Conservation (phyloP, 2,329 filamentous ascomycete genomes). For the Penicillium glabrum region DNA sequence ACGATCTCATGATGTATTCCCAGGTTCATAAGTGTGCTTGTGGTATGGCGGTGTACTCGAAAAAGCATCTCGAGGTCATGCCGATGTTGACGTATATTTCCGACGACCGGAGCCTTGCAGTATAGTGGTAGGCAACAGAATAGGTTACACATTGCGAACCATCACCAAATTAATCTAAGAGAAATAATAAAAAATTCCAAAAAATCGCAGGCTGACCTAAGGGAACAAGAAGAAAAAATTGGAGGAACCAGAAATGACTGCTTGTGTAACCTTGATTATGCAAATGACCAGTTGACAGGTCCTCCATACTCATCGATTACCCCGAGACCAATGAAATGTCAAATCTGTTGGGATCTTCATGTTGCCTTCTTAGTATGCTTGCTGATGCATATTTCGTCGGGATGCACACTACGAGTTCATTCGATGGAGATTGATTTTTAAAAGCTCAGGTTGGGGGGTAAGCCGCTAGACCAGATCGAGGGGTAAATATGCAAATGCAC, state of each 20-base stretch:
- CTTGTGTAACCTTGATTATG: not conserved
- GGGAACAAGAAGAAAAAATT: not conserved
- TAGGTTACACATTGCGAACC: too few relatives aligned
- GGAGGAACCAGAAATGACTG: not conserved
- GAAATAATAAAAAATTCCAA: too few relatives aligned
- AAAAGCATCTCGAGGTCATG: too few relatives aligned
- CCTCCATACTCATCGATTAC: not conserved
- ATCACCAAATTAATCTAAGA: too few relatives aligned
- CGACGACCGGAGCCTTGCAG: too few relatives aligned
- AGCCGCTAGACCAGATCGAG: not conserved
- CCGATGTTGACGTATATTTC: too few relatives aligned
- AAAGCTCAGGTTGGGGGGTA: not conserved
- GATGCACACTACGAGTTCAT: not conserved
- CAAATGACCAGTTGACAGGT: not conserved
- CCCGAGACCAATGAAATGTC: not conserved
- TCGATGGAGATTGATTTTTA: not conserved
- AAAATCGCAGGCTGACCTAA: not conserved
- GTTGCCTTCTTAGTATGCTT: not conserved
- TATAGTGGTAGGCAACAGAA: too few relatives aligned
- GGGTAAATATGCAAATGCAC: constrained; percentile 2
- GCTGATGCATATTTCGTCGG: not conserved
- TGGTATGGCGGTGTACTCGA: too few relatives aligned
- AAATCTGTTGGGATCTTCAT: not conserved
- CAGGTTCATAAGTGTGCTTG: too few relatives aligned
- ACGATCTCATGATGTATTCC: too few relatives aligned